Base-by-base conservation (phyloP, 2,329 filamentous ascomycete species). In the Aschersonia sp. region DNA sequence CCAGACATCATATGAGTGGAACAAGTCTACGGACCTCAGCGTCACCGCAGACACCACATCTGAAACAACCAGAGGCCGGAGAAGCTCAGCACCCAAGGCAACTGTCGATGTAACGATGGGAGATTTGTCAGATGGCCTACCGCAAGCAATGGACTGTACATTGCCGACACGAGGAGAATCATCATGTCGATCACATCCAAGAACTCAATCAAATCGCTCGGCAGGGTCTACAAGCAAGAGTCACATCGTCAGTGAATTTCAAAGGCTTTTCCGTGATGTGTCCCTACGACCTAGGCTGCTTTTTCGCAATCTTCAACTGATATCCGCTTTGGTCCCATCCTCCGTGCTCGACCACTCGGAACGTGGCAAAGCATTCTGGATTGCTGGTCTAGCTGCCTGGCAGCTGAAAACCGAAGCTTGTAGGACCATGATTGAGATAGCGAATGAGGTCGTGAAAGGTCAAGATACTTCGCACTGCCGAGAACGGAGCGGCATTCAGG, bases 391-490 rank as follows among this genome's bases (percentile, higher is more conserved):
- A 5, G 91, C 92, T 0, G 89, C 91, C 2, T 72, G 96, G n/a
- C 79, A 81, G 38, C 74, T 95, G 47, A 97, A 96, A 63, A 81
- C 87, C 54, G 88, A 95, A 54, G 81, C 92, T 4, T 91, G 87
- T 64, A 78, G 82, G 44, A 87, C 85, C 46, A 94, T 63, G 80
- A 82, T 84, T 30, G 77, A 81, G 57, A 77, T 77, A 55, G 71
- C 71, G 4, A 71, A 77, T 53, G 71, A 74, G 48, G 69, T 76
- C 29, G 67, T 75, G 45, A 68, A 67, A 68, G 82, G 66, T 1
- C 80, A 87, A 57, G 82, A 77, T 74, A 31, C 77, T 83, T 48
- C 73, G 71, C 52, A 64, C 65, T 9, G 58, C 65, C 44, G 40
- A 54, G 5, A 20, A 20, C 20, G 20, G 20, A 20, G 20, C 20